These are phyloP conservation scores for Phytophthora pluvialis DNA, from an alignment of 352 stramenopile genomes.

Conservation along the genomic window DNA sequence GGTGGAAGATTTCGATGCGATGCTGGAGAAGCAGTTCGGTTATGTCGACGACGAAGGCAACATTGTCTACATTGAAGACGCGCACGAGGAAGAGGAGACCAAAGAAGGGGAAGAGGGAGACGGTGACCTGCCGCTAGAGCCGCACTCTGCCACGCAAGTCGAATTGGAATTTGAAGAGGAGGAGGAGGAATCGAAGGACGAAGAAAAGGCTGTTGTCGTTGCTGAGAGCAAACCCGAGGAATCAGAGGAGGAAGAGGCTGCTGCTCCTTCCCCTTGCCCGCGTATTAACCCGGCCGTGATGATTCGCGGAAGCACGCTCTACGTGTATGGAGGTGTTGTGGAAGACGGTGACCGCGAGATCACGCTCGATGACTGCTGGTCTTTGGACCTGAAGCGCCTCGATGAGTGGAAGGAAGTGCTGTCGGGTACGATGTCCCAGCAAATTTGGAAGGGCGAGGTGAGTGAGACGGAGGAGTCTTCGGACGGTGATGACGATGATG, in stretches of 20 bases:
- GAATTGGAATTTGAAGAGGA: conserved; percentile 36
- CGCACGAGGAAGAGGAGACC: conserved; percentile 79
- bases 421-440: conserved; percentile 92
- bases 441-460: conserved; percentile 91
- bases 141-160: conserved; percentile 8
- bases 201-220: conserved; percentile 39
- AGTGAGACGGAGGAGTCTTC: conserved; percentile 89
- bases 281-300: conserved; percentile 90
- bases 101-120: conserved; percentile 49
- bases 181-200: conserved; percentile 50
- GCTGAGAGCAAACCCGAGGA: conserved; percentile 21
- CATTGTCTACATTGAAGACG: conserved; percentile 95
- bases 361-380: conserved; percentile 96
- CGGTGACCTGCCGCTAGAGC: not conserved
- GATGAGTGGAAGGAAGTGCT: conserved; percentile 94
- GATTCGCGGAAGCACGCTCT: conserved; percentile 91
- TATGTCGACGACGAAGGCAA: conserved; percentile 96
- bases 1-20: conserved; percentile 83
- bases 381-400: conserved; percentile 93
- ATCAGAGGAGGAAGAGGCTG: conserved; percentile 33
- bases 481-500: conserved; percentile 79
- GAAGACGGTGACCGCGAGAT: conserved; percentile 95
- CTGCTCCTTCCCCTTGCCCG: conserved; percentile 61
- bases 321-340: conserved; percentile 94
- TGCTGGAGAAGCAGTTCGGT: conserved; percentile 94